Conservation (phyloP, 768 basidiomycete genomes). For the Artomyces pyxidatus region DNA sequence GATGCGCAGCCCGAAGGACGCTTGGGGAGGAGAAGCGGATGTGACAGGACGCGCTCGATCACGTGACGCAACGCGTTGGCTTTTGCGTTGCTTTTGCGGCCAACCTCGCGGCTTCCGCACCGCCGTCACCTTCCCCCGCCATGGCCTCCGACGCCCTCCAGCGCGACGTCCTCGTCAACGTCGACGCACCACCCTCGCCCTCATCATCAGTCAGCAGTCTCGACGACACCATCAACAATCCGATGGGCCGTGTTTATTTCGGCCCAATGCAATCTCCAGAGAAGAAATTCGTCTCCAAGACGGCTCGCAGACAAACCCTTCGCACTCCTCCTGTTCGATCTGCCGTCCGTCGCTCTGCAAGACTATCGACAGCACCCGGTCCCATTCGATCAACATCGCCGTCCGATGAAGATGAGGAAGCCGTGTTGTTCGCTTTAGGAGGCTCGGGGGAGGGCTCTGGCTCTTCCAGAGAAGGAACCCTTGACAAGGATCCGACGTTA, state of each 20-base stretch:
- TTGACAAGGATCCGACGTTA: neutral
- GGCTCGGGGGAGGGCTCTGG: neutral
- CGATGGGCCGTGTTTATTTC: slow-evolving; percentile 17
- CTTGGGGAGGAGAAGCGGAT: too few relatives aligned
- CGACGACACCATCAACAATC: slow-evolving; percentile 9
- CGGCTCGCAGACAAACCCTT: slow-evolving; percentile 5
- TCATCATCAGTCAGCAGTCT: slow-evolving; percentile 5
- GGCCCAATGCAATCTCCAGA: slow-evolving; percentile 20
- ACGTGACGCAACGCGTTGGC: slow-evolving; percentile 16
- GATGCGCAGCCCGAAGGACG: too few relatives aligned
- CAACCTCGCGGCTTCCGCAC: neutral
- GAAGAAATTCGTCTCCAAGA: slow-evolving; percentile 13
- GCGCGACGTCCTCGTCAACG: neutral
- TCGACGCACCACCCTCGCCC: slow-evolving; percentile 6
- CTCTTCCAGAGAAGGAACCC: neutral
- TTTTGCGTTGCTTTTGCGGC: neutral
- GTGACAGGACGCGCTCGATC: slow-evolving; percentile 1
- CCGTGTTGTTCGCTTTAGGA: neutral
- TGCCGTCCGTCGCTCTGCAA: slow-evolving; percentile 8
- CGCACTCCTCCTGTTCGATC: neutral
- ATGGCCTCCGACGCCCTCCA: slow-evolving; percentile 11
- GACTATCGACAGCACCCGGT: neutral
- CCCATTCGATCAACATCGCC: neutral
- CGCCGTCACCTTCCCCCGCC: neutral
- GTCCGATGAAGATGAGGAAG: slow-evolving; percentile 1